Evolutionary conservation across 805 yeast genomes (phyloP).

Genomic region (Candida tallmaniae): DNA sequence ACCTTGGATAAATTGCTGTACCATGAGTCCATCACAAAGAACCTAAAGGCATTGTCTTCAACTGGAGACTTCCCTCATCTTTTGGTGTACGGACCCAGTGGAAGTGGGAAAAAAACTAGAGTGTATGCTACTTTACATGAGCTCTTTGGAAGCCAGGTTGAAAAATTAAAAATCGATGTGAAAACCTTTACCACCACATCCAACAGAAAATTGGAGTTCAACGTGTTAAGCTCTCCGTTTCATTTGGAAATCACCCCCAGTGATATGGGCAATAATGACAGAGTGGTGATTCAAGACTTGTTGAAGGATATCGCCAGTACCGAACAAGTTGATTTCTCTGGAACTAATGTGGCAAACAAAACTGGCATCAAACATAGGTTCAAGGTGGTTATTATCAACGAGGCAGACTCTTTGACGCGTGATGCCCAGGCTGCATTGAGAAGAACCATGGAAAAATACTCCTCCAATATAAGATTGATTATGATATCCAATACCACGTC

Average conservation of each 20-base stretch:
- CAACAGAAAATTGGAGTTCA: slow-evolving; percentile 80
- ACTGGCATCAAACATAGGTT: slow-evolving; percentile 46
- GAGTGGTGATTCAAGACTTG: slow-evolving; percentile 91
- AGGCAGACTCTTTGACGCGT: slow-evolving; percentile 83
- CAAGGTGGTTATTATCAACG: slow-evolving; percentile 82
- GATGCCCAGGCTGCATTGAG: slow-evolving; percentile 96
- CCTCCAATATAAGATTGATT: slow-evolving; percentile 78
- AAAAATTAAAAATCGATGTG: slow-evolving; percentile 79
- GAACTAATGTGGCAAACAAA: slow-evolving; percentile 32
- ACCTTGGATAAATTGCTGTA: slow-evolving; percentile 59
- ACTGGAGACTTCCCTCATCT: slow-evolving; percentile 92
- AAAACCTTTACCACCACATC: slow-evolving; percentile 74
- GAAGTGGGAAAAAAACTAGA: slow-evolving; percentile 96
- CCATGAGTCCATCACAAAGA: slow-evolving; percentile 60
- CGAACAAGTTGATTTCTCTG: slow-evolving; percentile 82
- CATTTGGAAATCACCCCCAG: slow-evolving; percentile 96
- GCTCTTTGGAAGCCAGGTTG: slow-evolving; percentile 78
- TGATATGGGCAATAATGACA: slow-evolving; percentile 93
- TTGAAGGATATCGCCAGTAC: slow-evolving; percentile 93
- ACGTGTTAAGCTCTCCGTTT: slow-evolving; percentile 84
- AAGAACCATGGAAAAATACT: slow-evolving; percentile 94
- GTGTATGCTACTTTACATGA: slow-evolving; percentile 74
- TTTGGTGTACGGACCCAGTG: slow-evolving; percentile 90
- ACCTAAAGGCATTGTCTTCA: slow-evolving; percentile 54
- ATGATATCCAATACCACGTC: slow-evolving; percentile 87